Conservation (phyloP, 225 moss, liverwort and hornwort genomes). For the Marchantia polymorpha region DNA sequence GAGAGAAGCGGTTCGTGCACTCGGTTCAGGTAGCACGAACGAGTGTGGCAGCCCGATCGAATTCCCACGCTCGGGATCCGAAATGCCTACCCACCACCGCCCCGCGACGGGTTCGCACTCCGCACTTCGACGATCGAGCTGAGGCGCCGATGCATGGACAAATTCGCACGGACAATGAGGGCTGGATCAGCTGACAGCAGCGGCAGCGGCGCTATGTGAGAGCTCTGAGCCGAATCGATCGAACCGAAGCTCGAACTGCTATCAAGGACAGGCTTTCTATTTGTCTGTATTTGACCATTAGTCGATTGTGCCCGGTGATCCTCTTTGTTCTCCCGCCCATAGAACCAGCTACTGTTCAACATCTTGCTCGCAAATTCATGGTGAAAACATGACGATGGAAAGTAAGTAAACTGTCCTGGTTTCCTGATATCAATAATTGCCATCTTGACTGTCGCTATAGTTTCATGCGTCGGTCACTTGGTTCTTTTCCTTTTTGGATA, state of each 20-base stretch:
- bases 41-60: neutral
- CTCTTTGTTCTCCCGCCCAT: slow-evolving; percentile 85
- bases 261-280: slow-evolving; percentile 98
- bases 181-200: neutral
- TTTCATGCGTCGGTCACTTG: too few species aligned
- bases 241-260: neutral
- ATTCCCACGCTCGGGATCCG: neutral
- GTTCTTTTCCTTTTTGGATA: too few species aligned
- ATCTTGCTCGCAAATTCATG: slow-evolving; percentile 96
- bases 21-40: neutral
- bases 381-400: slow-evolving; percentile 93
- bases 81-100: neutral
- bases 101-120: neutral
- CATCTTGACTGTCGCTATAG: too few species aligned
- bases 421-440: neutral
- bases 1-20: neutral
- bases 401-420: slow-evolving; percentile 36
- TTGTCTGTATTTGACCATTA: slow-evolving; percentile 92
- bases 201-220: neutral
- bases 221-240: neutral
- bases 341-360: slow-evolving; percentile 95
- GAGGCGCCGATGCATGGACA: neutral
- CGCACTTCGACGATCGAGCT: neutral
- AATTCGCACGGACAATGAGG: neutral
- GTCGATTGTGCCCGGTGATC: slow-evolving; percentile 96